Base-by-base conservation (phyloP, 1,284 basidiomycete genomes). In the Hymenochaete sp. region DNA sequence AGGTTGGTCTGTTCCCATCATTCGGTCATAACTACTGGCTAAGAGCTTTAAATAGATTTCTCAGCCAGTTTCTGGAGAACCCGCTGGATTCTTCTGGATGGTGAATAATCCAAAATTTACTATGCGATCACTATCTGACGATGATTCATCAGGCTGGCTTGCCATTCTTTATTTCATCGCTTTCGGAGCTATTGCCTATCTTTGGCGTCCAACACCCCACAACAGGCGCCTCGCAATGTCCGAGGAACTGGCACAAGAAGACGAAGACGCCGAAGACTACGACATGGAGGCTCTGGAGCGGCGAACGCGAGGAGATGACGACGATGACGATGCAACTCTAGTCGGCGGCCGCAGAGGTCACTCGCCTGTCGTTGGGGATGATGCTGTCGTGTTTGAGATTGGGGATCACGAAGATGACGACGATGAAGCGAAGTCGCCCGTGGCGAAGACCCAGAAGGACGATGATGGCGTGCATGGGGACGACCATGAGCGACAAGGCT, bases 51-150 rank as follows among this genome's bases (percentile, higher is more conserved):
- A 16, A 9, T 49, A 91, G 90, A 95, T 59, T 98, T 95, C 59
- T 85, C 89, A 5, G 87, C 93, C 1, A 82, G 84, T 52, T 88
- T 90, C n/a, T 98, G 95, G 95, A 77, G 76, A 53, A 77, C 80
- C 44, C 79, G 93, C 42, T 99, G 96, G 96, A 91, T 93, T 77
- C 68, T 98, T 11, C 73, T 98, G 35, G 96, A 98, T 57, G 96
- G 42, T 40, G 28, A 10, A 16, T 40, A n/a, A 40, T 10, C 9
- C 6, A n/a, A 26, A 13, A 14, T 9, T 26, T 8, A 4, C n/a
- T n/a, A 26, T 1, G 2, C n/a, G 3, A 13, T 11, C 2, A 10
- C 22, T 6, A 9, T 6, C 13, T 24, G 11, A 22, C 28, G 1
- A 40, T 14, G n/a, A n/a, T 40, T 2, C 28, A 2, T 26, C 1